phyloP scores from a whole-genome alignment of 495 filamentous ascomycete species.

The Xylaria curta region DNA sequence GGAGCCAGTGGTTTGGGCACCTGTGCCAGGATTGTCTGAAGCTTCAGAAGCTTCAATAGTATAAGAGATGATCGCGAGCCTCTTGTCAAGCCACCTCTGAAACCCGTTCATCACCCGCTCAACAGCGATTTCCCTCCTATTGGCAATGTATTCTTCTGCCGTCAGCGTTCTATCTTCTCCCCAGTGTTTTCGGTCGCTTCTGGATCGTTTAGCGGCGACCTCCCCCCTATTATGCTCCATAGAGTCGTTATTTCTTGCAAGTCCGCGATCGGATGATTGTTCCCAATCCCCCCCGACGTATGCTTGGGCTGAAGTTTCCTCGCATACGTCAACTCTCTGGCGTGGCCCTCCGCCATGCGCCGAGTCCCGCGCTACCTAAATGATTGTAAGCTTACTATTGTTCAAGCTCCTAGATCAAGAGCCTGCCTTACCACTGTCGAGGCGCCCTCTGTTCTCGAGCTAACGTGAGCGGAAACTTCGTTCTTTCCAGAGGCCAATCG shows the following conservation, averaged over 20 bases:
- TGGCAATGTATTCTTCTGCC: conserved; percentile 40
- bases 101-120: conserved; percentile 37
- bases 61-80: conserved; percentile 39
- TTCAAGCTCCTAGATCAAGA: conserved; percentile 1
- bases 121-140: conserved; percentile 34
- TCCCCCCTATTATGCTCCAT: conserved; percentile 38
- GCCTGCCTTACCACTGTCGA: conserved; percentile 33
- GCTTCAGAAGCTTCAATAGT: conserved; percentile 39
- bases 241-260: conserved; percentile 31
- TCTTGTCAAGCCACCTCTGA: conserved; percentile 39
- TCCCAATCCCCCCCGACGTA: conserved; percentile 31
- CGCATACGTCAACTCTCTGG: conserved; percentile 32
- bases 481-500: conserved; percentile 30
- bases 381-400: neutral
- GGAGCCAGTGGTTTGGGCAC: conserved; percentile 25
- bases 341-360: conserved; percentile 31
- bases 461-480: conserved; percentile 18
- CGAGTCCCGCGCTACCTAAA: conserved; percentile 21
- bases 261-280: conserved; percentile 26
- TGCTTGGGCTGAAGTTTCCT: conserved; percentile 30
- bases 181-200: conserved; percentile 32
- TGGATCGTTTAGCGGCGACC: conserved; percentile 32
- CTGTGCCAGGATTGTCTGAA: conserved; percentile 29
- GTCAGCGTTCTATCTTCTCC: conserved; percentile 33
- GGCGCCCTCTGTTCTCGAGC: conserved; percentile 31